phyloP scores from a whole-genome alignment of 2,329 filamentous ascomycete genomes.

The Ophiosphaerella narmari region DNA sequence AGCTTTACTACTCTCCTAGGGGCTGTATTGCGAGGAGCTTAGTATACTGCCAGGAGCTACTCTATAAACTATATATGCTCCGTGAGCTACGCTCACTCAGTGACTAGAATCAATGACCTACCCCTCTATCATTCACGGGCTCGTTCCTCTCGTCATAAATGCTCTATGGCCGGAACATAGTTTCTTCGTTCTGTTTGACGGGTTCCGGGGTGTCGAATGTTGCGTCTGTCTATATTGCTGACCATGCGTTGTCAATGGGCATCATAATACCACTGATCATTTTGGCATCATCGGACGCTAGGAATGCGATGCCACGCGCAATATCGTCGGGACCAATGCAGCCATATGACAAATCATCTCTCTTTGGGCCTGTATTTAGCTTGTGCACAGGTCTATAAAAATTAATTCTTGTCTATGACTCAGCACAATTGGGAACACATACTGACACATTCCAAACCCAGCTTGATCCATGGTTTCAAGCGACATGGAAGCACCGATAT shows the following conservation, averaged over 20 bases:
- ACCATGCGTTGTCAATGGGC: slow-evolving; percentile 31
- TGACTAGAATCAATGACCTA: too few relatives aligned
- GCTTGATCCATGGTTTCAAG: slow-evolving; percentile 13
- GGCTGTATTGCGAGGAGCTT: too few relatives aligned
- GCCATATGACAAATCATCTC: not conserved
- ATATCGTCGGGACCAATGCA: slow-evolving; percentile 17
- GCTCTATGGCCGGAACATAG: too few relatives aligned
- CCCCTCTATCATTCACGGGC: too few relatives aligned
- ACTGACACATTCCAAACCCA: slow-evolving; percentile 13
- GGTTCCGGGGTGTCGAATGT: too few relatives aligned
- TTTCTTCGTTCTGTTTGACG: too few relatives aligned
- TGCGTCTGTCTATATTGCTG: slow-evolving; percentile 5
- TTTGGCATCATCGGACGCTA: slow-evolving; percentile 24
- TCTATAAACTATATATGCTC: too few relatives aligned
- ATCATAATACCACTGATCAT: slow-evolving; percentile 24
- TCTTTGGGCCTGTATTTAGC: not conserved
- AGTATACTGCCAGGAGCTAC: too few relatives aligned
- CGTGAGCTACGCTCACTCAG: too few relatives aligned
- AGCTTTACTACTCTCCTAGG: too few relatives aligned
- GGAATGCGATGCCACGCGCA: slow-evolving; percentile 22
- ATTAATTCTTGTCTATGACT: not conserved
- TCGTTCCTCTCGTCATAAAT: too few relatives aligned
- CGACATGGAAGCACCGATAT: slow-evolving; percentile 19
- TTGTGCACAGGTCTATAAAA: slow-evolving; percentile 6
- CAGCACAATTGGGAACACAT: not conserved